Conservation (phyloP, 2,329 filamentous ascomycete genomes). For the Seiridium cupressi region DNA sequence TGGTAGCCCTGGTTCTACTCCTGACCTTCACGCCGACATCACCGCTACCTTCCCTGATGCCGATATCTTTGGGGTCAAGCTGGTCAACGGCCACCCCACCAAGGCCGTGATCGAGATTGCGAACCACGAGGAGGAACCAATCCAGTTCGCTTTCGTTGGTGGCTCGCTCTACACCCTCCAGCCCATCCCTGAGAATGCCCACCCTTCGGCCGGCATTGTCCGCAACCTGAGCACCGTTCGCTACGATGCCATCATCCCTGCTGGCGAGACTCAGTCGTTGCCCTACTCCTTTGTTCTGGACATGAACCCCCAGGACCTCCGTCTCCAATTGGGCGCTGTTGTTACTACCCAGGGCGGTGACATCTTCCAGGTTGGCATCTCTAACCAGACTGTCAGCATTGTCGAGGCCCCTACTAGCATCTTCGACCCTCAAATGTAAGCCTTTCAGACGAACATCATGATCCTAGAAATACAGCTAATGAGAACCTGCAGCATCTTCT, state of each 20-base stretch:
- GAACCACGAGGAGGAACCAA: constrained; percentile 77
- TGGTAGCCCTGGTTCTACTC: constrained; percentile 20
- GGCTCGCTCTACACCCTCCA: constrained; percentile 66
- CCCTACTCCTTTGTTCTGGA: constrained; percentile 86
- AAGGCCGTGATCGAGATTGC: constrained; percentile 77
- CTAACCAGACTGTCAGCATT: constrained; percentile 79
- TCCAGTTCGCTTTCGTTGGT: constrained; percentile 74
- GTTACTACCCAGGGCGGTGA: constrained; percentile 64
- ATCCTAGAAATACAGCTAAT: not conserved
- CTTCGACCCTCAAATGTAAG: constrained; percentile 94
- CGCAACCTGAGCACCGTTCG: constrained; percentile 80
- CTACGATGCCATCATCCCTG: constrained; percentile 72
- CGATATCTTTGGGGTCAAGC: constrained; percentile 92
- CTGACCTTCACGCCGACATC: constrained; percentile 62
- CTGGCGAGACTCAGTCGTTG: constrained; percentile 72
- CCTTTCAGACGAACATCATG: not conserved
- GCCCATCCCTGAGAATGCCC: constrained; percentile 47
- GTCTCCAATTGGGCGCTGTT: constrained; percentile 73
- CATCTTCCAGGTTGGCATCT: constrained; percentile 75
- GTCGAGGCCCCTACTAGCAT: constrained; percentile 90
- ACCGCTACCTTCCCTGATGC: constrained; percentile 63
- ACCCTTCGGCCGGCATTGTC: constrained; percentile 56
- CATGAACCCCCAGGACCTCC: constrained; percentile 88
- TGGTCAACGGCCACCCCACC: constrained; percentile 88
- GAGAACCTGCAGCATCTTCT: constrained; percentile 72